Conservation (phyloP, 768 basidiomycete genomes). For the Phallus indusiatus region DNA sequence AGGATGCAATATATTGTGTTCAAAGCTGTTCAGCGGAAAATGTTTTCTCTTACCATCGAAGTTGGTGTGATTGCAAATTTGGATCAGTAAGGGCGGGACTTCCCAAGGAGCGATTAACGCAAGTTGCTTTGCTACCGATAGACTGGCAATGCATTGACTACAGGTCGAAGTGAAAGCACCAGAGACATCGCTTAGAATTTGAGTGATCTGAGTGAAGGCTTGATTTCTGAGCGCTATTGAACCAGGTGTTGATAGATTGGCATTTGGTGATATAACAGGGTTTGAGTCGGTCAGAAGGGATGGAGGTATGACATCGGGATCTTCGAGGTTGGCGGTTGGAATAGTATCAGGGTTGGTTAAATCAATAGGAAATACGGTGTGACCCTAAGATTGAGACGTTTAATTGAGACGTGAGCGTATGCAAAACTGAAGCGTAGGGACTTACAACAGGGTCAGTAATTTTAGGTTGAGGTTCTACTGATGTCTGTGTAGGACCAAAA, state of each 20-base stretch:
- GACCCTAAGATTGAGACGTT: not conserved
- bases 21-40: not conserved
- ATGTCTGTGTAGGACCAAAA: conserved; percentile 9
- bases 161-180: not conserved
- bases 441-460: conserved; percentile 10
- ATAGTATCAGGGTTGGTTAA: conserved; percentile 11
- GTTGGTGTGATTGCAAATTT: conserved; percentile 9
- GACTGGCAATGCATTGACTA: conserved; percentile 8
- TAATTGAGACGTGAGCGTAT: not conserved
- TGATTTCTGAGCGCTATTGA: not conserved
- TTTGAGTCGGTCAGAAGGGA: conserved; percentile 4
- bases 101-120: conserved; percentile 11
- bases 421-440: not conserved
- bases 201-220: conserved; percentile 4
- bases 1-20: not conserved
- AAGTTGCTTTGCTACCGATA: conserved; percentile 5
- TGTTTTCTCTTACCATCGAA: conserved; percentile 1
- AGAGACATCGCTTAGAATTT: conserved; percentile 5
- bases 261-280: not conserved
- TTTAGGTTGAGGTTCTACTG: conserved; percentile 8
- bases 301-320: conserved; percentile 10
- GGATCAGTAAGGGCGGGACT: conserved; percentile 8
- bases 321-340: conserved; percentile 8
- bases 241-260: conserved; percentile 9
- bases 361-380: conserved; percentile 9